A percentile compares a stretch with the other conserved stretches of the same genome.
phyloP scores from a whole-genome alignment of 75 land plant species.

The Picea glauca region DNA sequence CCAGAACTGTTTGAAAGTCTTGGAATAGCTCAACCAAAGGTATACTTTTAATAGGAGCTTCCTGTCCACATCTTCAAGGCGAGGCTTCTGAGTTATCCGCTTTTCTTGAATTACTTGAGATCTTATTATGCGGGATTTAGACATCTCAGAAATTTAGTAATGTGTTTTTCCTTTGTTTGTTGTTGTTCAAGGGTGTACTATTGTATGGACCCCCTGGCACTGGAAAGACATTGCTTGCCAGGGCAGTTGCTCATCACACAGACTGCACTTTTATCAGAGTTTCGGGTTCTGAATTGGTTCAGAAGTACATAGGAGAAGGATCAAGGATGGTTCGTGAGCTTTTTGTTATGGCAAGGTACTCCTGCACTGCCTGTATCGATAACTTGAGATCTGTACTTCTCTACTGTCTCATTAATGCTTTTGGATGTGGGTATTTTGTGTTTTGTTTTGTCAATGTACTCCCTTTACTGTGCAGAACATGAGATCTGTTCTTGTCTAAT shows the following conservation, averaged over 20 bases:
- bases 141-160: not conserved
- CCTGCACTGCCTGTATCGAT: not conserved
- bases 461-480: too few species aligned
- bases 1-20: slow-evolving; percentile 97
- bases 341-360: slow-evolving; percentile 97
- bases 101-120: not conserved
- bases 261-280: slow-evolving; percentile 98
- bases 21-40: slow-evolving; percentile 99
- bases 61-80: not conserved
- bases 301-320: slow-evolving; percentile 98
- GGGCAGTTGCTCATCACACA: slow-evolving; percentile 97
- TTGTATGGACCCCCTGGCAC: slow-evolving; percentile 94
- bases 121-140: not conserved
- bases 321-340: slow-evolving; percentile 98
- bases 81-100: not conserved
- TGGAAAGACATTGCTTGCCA: slow-evolving; percentile 75
- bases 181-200: slow-evolving; percentile 57
- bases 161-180: not conserved
- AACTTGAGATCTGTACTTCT: too few species aligned
- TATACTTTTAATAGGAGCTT: too few species aligned
- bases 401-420: too few species aligned
- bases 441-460: too few species aligned
- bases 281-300: slow-evolving; percentile 96
- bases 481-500: too few species aligned
- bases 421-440: too few species aligned